Percentiles rank a stretch among this genome's conserved stretches.
Evolutionary conservation across 2,329 filamentous ascomycete genomes (phyloP).

Genomic region (Colletotrichum tanaceti): DNA sequence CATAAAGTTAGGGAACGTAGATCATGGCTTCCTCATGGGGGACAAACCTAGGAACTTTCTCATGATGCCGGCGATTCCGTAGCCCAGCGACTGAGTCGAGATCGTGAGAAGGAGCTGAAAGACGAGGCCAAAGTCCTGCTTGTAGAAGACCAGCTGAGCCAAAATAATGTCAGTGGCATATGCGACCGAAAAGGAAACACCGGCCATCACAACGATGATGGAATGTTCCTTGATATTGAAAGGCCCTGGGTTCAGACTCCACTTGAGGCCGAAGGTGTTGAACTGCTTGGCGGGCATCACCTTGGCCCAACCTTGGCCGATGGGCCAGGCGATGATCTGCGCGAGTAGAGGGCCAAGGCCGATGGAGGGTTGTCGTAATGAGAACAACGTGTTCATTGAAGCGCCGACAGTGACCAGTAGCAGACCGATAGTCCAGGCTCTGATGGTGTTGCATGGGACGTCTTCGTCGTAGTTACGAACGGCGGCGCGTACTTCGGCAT

Average conservation of each 20-base stretch:
- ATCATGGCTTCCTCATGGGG: not conserved
- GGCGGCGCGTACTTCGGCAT: conserved; percentile 73
- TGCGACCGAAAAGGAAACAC: conserved; percentile 75
- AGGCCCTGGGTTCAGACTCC: conserved; percentile 73
- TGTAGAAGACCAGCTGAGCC: conserved; percentile 78
- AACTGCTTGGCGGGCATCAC: conserved; percentile 64
- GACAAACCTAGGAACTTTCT: conserved; percentile 69
- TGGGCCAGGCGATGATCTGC: conserved; percentile 72
- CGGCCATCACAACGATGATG: conserved; percentile 77
- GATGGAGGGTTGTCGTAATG: conserved; percentile 70
- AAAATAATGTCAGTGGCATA: conserved; percentile 81
- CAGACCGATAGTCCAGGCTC: conserved; percentile 73
- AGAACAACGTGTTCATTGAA: conserved; percentile 73
- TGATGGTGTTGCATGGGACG: conserved; percentile 73
- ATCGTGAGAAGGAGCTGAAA: conserved; percentile 76
- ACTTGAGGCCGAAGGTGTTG: conserved; percentile 63
- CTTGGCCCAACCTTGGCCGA: conserved; percentile 71
- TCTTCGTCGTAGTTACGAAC: conserved; percentile 74
- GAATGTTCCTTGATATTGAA: conserved; percentile 79
- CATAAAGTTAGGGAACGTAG: not conserved
- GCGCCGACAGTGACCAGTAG: conserved; percentile 67
- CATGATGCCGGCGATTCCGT: conserved; percentile 76
- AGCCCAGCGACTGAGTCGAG: conserved; percentile 76
- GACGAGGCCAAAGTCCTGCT: conserved; percentile 73
- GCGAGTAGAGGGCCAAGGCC: conserved; percentile 70